Percentiles rank a stretch among this genome's conserved stretches.
Evolutionary conservation across 2,329 filamentous ascomycete species (phyloP).

Genomic region (Phaeophleospora eucalypticola): DNA sequence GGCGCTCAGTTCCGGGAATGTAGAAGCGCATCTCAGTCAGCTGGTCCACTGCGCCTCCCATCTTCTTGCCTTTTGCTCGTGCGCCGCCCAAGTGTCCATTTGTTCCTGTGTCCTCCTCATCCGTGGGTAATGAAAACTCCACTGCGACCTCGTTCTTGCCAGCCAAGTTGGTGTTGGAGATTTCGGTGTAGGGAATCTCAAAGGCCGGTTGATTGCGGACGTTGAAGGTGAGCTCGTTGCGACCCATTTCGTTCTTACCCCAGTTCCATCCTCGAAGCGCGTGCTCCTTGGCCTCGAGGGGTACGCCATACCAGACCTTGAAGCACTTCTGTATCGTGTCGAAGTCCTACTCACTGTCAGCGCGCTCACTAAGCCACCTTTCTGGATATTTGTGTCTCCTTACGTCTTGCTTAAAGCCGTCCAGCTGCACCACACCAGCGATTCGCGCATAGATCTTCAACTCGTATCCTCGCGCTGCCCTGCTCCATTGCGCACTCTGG

Average conservation of each 20-base stretch:
- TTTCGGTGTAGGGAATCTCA: slow-evolving; percentile 94
- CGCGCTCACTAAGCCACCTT: background rate
- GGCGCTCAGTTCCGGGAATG: slow-evolving; percentile 82
- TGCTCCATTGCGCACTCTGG: slow-evolving; percentile 85
- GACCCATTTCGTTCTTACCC: slow-evolving; percentile 96
- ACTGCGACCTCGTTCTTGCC: slow-evolving; percentile 97
- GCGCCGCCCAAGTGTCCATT: slow-evolving; percentile 72
- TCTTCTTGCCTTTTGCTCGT: slow-evolving; percentile 76
- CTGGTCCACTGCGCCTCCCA: slow-evolving; percentile 83
- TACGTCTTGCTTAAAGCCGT: slow-evolving; percentile 87
- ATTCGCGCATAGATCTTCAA: slow-evolving; percentile 84
- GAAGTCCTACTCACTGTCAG: slow-evolving; percentile 59
- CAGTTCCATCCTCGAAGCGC: slow-evolving; percentile 97
- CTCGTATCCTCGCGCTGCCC: slow-evolving; percentile 87
- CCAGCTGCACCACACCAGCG: slow-evolving; percentile 83
- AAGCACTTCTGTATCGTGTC: slow-evolving; percentile 89
- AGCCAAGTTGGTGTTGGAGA: slow-evolving; percentile 94
- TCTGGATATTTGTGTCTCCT: slow-evolving; percentile 17
- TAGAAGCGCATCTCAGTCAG: slow-evolving; percentile 99
- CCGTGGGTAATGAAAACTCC: slow-evolving; percentile 76
- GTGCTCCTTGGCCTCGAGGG: slow-evolving; percentile 87
- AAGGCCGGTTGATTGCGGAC: slow-evolving; percentile 96
- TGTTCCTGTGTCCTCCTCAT: slow-evolving; percentile 66
- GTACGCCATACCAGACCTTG: slow-evolving; percentile 97
- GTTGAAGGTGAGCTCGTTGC: slow-evolving; percentile 92